phyloP scores from a whole-genome alignment of 305 asterid genomes.

The Solanum aculeatissimum region DNA sequence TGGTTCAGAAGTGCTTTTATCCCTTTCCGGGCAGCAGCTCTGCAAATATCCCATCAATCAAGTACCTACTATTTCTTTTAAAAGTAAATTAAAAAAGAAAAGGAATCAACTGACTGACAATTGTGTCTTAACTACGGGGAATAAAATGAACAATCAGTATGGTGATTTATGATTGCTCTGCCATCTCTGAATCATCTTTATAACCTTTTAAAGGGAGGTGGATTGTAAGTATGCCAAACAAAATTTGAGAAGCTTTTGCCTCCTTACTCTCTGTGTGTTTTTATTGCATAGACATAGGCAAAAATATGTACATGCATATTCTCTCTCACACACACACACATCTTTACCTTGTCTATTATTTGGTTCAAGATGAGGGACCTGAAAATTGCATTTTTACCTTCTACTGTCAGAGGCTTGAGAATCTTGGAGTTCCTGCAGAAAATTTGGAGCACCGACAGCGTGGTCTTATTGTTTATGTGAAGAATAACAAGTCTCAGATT shows the following conservation, averaged over 20 bases:
- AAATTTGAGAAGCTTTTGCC: neutral
- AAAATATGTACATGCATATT: neutral
- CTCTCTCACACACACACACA: neutral
- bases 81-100: neutral
- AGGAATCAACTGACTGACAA: neutral
- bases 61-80: neutral
- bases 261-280: neutral
- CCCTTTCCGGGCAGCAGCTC: too few species aligned
- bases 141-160: neutral
- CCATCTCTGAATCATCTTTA: neutral
- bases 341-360: neutral
- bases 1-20: neutral
- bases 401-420: constrained; percentile 67
- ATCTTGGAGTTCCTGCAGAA: constrained; percentile 48
- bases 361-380: neutral
- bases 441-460: constrained; percentile 32
- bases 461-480: constrained; percentile 57
- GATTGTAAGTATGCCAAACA: neutral
- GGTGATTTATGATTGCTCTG: neutral
- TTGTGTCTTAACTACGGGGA: neutral
- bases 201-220: neutral
- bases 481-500: constrained; percentile 33
- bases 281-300: neutral
- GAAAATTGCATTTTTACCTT: neutral
- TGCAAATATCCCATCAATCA: neutral